These are phyloP conservation scores for Sarcodon sp. DNA, from an alignment of 768 basidiomycete genomes.

Conservation along the genomic window DNA sequence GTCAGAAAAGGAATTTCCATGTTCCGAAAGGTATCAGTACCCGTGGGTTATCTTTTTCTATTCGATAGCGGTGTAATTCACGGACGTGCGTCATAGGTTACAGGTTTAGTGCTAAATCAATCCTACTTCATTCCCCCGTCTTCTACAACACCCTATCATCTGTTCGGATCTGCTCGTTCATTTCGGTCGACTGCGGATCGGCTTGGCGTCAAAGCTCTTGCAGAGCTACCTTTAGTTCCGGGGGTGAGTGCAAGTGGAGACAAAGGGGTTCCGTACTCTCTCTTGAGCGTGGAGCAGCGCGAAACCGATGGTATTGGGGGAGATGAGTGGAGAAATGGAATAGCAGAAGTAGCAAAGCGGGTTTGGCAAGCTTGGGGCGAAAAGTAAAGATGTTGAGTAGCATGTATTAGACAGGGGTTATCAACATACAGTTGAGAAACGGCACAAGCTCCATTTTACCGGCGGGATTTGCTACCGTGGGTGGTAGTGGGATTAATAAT, in stretches of 20 bases:
- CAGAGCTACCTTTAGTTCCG: slow-evolving; percentile 70
- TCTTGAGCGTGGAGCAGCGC: slow-evolving; percentile 6
- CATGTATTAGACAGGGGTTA: no score
- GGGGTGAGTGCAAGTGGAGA: slow-evolving; percentile 68
- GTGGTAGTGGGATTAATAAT: no score
- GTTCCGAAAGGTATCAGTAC: slow-evolving; percentile 81
- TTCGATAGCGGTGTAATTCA: not conserved
- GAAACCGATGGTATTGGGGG: slow-evolving; percentile 15
- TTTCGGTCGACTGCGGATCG: slow-evolving; percentile 48
- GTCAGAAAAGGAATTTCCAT: slow-evolving; percentile 88
- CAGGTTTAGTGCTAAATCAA: slow-evolving; percentile 82
- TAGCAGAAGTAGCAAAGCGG: slow-evolving; percentile 8
- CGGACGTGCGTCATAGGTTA: slow-evolving; percentile 39
- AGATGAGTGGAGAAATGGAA: slow-evolving; percentile 16
- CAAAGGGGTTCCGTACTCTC: slow-evolving; percentile 41
- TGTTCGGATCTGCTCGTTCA: slow-evolving; percentile 57
- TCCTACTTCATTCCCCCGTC: slow-evolving; percentile 70
- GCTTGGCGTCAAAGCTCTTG: slow-evolving; percentile 54
- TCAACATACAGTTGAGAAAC: not conserved
- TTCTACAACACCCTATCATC: slow-evolving; percentile 48
- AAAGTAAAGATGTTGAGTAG: not conserved
- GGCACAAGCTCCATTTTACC: no score
- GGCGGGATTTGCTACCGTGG: no score
- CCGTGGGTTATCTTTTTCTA: slow-evolving; percentile 34
- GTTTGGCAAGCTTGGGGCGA: slow-evolving; percentile 8